Conservation (phyloP, 768 basidiomycete genomes). For the Tylopilus sp. region DNA sequence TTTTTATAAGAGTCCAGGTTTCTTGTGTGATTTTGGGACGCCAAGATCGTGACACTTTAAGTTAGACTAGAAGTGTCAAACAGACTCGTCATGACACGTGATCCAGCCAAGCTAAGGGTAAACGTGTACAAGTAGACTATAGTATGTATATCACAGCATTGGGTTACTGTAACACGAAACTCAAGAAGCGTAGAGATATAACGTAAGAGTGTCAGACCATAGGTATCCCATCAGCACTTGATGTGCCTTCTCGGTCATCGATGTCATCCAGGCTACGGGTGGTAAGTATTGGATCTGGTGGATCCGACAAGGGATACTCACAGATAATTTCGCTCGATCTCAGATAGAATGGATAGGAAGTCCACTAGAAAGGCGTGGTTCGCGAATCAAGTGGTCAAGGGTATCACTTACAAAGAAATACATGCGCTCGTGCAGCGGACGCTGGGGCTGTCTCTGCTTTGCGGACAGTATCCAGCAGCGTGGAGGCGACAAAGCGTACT, state of each 20-base stretch:
- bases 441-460: slow-evolving; percentile 78
- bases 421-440: slow-evolving; percentile 81
- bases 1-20: neutral
- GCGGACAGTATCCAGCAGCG: slow-evolving; percentile 78
- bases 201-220: slow-evolving; percentile 15
- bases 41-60: too few species aligned
- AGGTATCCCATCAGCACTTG: slow-evolving; percentile 54
- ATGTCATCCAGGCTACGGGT: slow-evolving; percentile 45
- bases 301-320: slow-evolving; percentile 34
- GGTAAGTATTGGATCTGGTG: slow-evolving; percentile 17
- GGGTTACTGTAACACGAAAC: too few species aligned
- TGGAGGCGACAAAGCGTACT: slow-evolving; percentile 91
- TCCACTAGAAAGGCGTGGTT: slow-evolving; percentile 56
- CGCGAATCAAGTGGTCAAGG: neutral
- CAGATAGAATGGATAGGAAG: slow-evolving; percentile 85
- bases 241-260: slow-evolving; percentile 41
- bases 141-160: too few species aligned
- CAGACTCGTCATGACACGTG: slow-evolving; percentile 15
- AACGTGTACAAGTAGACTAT: too few species aligned
- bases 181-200: too few species aligned
- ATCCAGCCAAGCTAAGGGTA: neutral
- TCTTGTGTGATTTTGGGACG: too few species aligned
- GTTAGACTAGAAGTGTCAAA: neutral
- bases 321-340: slow-evolving; percentile 91
- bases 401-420: slow-evolving; percentile 67